Evolutionary conservation across 305 asterid genomes (phyloP).

Genomic region (Euphrasia arctica): DNA sequence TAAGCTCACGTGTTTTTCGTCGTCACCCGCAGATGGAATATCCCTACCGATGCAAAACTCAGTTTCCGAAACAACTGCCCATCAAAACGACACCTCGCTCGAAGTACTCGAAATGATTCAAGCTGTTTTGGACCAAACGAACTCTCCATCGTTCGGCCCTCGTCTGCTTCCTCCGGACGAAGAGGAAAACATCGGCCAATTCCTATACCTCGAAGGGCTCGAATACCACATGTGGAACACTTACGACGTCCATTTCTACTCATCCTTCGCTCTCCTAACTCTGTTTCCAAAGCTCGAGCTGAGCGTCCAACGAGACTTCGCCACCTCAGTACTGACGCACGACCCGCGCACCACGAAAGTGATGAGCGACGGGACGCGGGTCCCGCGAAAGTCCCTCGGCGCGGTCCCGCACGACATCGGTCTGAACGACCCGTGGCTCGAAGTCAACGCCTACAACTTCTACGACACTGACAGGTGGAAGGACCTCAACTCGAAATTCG

Average conservation of each 20-base stretch:
- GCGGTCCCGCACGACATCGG: constrained; percentile 92
- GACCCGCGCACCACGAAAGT: constrained; percentile 55
- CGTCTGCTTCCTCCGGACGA: constrained; percentile 49
- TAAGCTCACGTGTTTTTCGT: constrained; percentile 15
- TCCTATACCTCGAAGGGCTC: constrained; percentile 73
- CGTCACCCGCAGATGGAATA: constrained; percentile 50
- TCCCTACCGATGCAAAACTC: constrained; percentile 49
- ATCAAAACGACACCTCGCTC: constrained; percentile 1
- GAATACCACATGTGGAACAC: constrained; percentile 86
- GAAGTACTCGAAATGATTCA: constrained; percentile 56
- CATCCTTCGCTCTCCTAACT: constrained; percentile 62
- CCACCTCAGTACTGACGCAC: constrained; percentile 49
- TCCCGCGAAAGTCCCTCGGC: constrained; percentile 64
- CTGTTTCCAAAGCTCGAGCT: constrained; percentile 70
- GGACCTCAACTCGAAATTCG: constrained; percentile 81
- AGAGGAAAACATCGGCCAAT: constrained; percentile 50
- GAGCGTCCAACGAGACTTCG: constrained; percentile 75
- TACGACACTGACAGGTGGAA: constrained; percentile 76
- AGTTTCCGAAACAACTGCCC: constrained; percentile 22
- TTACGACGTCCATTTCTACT: constrained; percentile 78
- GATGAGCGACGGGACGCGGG: constrained; percentile 45
- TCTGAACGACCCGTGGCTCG: constrained; percentile 82
- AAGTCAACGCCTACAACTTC: constrained; percentile 64
- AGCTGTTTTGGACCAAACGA: constrained; percentile 45
- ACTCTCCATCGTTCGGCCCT: constrained; percentile 33